phyloP scores from a whole-genome alignment of 1,284 basidiomycete species.

The Meripilus lineatus region DNA sequence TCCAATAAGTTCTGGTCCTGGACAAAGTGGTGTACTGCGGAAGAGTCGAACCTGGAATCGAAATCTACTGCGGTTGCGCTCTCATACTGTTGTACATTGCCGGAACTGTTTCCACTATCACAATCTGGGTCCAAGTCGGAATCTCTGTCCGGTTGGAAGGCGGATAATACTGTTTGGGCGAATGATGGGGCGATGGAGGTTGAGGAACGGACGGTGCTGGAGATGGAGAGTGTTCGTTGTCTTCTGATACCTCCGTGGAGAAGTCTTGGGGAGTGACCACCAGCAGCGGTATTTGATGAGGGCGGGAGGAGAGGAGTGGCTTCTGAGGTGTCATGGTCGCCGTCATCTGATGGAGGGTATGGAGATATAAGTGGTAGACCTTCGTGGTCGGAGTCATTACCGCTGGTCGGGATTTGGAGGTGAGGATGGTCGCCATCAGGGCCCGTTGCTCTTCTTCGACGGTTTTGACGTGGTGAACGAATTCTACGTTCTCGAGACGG shows the following conservation, averaged over 20 bases:
- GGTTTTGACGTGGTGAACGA: slow-evolving; percentile 27
- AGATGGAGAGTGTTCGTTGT: slow-evolving; percentile 48
- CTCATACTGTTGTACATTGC: slow-evolving; percentile 15
- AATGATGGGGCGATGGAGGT: slow-evolving; percentile 55
- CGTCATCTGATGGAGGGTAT: slow-evolving; percentile 13
- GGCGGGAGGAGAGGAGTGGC: slow-evolving; percentile 37
- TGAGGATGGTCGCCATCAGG: slow-evolving; percentile 21
- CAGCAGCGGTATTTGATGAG: too few species aligned
- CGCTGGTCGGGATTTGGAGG: slow-evolving; percentile 29
- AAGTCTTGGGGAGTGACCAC: slow-evolving; percentile 14
- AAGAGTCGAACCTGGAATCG: slow-evolving; percentile 14
- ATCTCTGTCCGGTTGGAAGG: slow-evolving; percentile 47
- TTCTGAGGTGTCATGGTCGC: slow-evolving; percentile 29
- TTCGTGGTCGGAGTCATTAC: slow-evolving; percentile 28
- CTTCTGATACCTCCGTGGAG: slow-evolving; percentile 16
- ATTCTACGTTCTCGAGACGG: slow-evolving; percentile 48
- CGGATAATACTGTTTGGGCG: slow-evolving; percentile 59
- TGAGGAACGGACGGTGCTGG: slow-evolving; percentile 44
- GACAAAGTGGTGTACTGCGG: slow-evolving; percentile 12
- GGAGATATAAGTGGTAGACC: slow-evolving; percentile 7
- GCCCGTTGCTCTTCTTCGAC: slow-evolving; percentile 21
- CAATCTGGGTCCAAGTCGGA: slow-evolving; percentile 27
- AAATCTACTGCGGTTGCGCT: too few species aligned
- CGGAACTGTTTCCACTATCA: slow-evolving; percentile 1
- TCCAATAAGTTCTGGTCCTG: not conserved